Evolutionary conservation across 129 eudicot species (phyloP), one percentile per base, ranked within the genome.

Genomic region (Flaveria robusta): DNA sequence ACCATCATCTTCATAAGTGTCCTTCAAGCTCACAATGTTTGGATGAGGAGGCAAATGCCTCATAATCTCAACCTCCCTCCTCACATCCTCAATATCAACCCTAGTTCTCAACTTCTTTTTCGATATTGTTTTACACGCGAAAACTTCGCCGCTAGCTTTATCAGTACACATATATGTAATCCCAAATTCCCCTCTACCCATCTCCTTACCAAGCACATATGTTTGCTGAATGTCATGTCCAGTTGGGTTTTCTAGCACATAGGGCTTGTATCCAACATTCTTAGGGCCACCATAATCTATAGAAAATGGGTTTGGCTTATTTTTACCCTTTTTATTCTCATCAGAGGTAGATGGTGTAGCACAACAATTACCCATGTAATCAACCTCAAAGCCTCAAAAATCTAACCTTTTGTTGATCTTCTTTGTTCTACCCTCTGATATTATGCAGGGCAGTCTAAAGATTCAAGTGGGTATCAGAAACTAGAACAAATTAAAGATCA

Each of bases 21-120:
- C 97, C 92, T 89, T 91, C 79, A 91, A 85, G 74, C 74, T 89
- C 60, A 91, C 92, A 27, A 91, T 87, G 77, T 91, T 91, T 4
- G 84, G 81, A 82, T 91, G 96, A 54, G 81, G 55, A 8, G 97
- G 97, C 86, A 91, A 77, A 72, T 87, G 88, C 71, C 76, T 88
- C 97, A 91, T 89, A 75, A 91, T 91, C 82, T 91, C 92, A 72
- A 91, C 97, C 78, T 91, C 97, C 51, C 97, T 77, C 78, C 86
- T 89, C 47, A 91, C 97, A 87, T 91, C 97, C 74, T 91, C 97
- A 73, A 91, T 76, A 82, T 91, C 97, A 70, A 91, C 89, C 43
- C 84, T 81, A 45, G 97, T 91, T 70, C 88, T 91, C 31, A 91
- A 74, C 84, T 91, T 91, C 86, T 88, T 91, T 75, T 91, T 91